Percentiles rank a stretch among this genome's conserved stretches.
These are phyloP conservation scores for Trichocomaceae sp. DNA, from an alignment of 2,329 filamentous ascomycete genomes.

Conservation along the genomic window DNA sequence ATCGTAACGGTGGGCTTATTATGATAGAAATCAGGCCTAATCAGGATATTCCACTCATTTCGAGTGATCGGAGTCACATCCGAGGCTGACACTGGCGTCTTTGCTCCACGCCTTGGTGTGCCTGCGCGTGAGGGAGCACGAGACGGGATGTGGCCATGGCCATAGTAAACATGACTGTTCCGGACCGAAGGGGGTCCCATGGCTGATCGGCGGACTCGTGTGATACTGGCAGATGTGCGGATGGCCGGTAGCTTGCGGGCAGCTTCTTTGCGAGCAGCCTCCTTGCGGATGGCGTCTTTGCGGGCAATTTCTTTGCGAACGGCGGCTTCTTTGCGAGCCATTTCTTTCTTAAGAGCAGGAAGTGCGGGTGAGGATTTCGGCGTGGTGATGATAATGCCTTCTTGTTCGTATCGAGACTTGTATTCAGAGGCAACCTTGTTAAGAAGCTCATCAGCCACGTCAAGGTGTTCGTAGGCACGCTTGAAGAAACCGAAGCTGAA, in stretches of 20 bases:
- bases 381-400: slow-evolving; percentile 33
- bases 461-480: slow-evolving; percentile 37
- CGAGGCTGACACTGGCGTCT: slow-evolving; percentile 37
- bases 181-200: slow-evolving; percentile 16
- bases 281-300: slow-evolving; percentile 15
- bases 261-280: slow-evolving; percentile 16
- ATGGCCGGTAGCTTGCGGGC: slow-evolving; percentile 10
- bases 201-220: slow-evolving; percentile 19
- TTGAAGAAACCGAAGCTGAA: slow-evolving; percentile 41
- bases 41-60: slow-evolving; percentile 38
- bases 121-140: slow-evolving; percentile 9
- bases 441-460: slow-evolving; percentile 33
- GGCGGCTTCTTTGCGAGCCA: slow-evolving; percentile 16
- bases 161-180: background rate
- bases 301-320: slow-evolving; percentile 14
- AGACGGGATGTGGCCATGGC: slow-evolving; percentile 5
- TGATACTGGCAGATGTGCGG: slow-evolving; percentile 17
- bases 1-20: slow-evolving; percentile 29
- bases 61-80: slow-evolving; percentile 39
- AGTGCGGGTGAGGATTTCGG: slow-evolving; percentile 11
- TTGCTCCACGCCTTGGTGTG: slow-evolving; percentile 26
- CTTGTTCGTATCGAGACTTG: slow-evolving; percentile 27
- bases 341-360: slow-evolving; percentile 8
- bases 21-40: slow-evolving; percentile 25
- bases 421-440: slow-evolving; percentile 32